Base-by-base conservation (phyloP, 228 moss, liverwort and hornwort species). In the Sphagnum magellanicum region DNA sequence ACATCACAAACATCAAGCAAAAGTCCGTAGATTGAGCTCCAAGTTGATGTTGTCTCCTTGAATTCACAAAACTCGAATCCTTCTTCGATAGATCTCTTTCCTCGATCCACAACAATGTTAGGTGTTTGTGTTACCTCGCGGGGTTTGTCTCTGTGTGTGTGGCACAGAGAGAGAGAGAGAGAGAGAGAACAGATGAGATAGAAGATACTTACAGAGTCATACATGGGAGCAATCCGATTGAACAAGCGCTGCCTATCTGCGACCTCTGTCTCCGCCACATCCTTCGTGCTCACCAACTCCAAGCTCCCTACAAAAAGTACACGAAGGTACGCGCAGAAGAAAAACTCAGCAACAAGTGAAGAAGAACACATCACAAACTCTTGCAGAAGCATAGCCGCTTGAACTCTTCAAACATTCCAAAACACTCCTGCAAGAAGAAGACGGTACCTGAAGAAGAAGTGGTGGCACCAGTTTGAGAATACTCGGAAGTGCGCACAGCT, bases 151-250 rank as follows among this genome's bases (percentile, higher is more conserved):
- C 32, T 32, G 1, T 32, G 32, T 32, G 32, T 32, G 32, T 32
- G 32, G 0, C 3, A 32, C 32, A 32, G 0, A 32, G 32, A 32
- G 1, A 32, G 32, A 32, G 1, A 32, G 32, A 32, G 1, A 32
- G 32, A 32, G 3, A 32, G 32, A 32, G 32, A 32, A 32, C 32
- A 32, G 32, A 32, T 32, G 32, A 32, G 32, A 32, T 32, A 32
- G 32, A 32, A 32, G 32, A 49, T 12, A 63, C 81, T 74, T 49
- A 85, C 85, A 72, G 64, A 82, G 62, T 98, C 98, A 65, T 98
- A 98, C 74, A 93, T 81, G 0, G 98, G 98, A 7, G 98, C 93
- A 57, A 98, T 93, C 17, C 6, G 73, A 76, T 98, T 98, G 73
- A 98, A 98, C 48, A 98, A 79, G 61, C 75, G 79, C 77, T 92